Percentiles rank a stretch among this genome's conserved stretches.
Conservation (phyloP, 2,329 filamentous ascomycete genomes). For the Alternaria sp. region DNA sequence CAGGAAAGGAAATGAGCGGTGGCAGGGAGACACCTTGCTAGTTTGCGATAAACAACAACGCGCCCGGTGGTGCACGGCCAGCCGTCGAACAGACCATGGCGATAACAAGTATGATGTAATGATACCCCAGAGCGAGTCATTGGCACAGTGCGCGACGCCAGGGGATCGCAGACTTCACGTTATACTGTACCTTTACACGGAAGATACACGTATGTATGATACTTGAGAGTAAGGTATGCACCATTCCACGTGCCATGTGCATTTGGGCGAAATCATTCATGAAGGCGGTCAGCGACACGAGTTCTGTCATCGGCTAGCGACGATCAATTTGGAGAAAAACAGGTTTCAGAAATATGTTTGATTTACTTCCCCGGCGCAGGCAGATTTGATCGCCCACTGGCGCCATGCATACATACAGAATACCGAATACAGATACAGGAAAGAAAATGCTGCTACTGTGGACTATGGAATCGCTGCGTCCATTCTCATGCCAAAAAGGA, state of each 20-base stretch:
- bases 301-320: not conserved
- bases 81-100: not conserved
- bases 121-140: constrained; percentile 14
- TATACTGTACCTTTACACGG: not conserved
- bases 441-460: constrained; percentile 34
- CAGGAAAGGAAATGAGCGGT: constrained; percentile 26
- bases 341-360: constrained; percentile 21
- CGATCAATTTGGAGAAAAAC: not conserved
- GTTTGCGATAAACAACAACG: not conserved
- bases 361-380: constrained; percentile 24
- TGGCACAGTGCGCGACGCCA: not conserved
- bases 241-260: not conserved
- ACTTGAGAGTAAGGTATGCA: not conserved
- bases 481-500: constrained; percentile 23
- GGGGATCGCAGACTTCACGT: not conserved
- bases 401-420: constrained; percentile 29
- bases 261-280: not conserved
- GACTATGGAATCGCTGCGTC: constrained; percentile 24
- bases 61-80: not conserved
- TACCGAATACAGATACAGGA: constrained; percentile 46
- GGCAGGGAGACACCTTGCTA: not conserved
- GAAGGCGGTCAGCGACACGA: not conserved
- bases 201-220: not conserved
- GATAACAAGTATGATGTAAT: constrained; percentile 10
- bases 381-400: constrained; percentile 1